These are phyloP conservation scores for Xanthoparmelia taractica DNA, from an alignment of 495 filamentous ascomycete genomes.

Conservation along the genomic window DNA sequence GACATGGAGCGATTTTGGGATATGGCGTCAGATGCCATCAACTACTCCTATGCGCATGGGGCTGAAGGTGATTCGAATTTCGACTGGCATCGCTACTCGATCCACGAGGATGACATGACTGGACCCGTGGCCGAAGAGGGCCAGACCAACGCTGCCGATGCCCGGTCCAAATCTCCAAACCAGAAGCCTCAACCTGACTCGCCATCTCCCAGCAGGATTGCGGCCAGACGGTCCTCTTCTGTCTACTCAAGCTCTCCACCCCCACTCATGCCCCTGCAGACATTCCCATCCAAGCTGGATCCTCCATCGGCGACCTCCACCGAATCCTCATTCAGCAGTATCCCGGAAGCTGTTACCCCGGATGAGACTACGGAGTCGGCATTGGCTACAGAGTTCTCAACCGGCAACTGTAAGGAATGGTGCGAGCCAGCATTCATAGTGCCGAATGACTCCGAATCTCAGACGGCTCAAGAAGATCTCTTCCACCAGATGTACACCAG, in stretches of 20 bases:
- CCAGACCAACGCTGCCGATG: background rate
- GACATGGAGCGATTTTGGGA: constrained; percentile 56
- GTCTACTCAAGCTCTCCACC: constrained; percentile 26
- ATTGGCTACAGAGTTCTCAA: constrained; percentile 6
- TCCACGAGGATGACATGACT: constrained; percentile 21
- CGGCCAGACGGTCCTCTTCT: constrained; percentile 15
- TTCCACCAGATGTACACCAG: constrained; percentile 41
- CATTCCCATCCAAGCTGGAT: constrained; percentile 36
- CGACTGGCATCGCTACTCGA: constrained; percentile 61
- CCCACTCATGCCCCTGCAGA: constrained; percentile 21
- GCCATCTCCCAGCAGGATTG: background rate
- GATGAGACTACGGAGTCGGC: constrained; percentile 25
- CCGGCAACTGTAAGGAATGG: constrained; percentile 9
- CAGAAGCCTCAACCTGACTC: background rate
- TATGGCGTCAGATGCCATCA: constrained; percentile 59
- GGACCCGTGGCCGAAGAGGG: background rate
- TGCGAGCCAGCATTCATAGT: background rate
- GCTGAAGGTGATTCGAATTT: constrained; percentile 87
- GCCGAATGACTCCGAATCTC: constrained; percentile 22
- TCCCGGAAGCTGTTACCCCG: constrained; percentile 35
- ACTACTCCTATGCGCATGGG: constrained; percentile 87
- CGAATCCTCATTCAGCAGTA: constrained; percentile 31
- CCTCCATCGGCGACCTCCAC: constrained; percentile 30
- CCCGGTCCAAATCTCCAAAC: background rate
- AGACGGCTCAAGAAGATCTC: constrained; percentile 35